A percentile compares a stretch with the other conserved stretches of the same genome.
These are phyloP conservation scores for Fusarium foetens DNA, from an alignment of 2,329 filamentous ascomycete species.

Conservation along the genomic window DNA sequence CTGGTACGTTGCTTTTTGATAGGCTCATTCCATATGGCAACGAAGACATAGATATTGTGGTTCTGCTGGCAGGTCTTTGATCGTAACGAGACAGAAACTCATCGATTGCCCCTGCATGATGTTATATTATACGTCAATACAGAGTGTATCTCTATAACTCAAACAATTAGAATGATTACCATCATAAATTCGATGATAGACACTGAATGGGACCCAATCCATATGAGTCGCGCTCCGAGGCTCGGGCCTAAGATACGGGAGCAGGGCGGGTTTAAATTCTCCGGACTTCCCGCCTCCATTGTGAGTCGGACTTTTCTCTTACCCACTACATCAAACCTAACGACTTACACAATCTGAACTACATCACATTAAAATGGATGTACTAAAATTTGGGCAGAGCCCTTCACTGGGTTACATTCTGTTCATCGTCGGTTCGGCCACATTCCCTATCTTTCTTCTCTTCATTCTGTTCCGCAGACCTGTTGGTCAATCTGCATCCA, in stretches of 20 bases:
- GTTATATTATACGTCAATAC: neutral
- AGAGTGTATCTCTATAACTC: neutral
- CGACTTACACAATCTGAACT: neutral
- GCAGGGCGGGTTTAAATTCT: conserved; percentile 1
- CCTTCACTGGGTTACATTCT: conserved; percentile 3
- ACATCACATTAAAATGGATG: conserved; percentile 1
- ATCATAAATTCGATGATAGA: neutral
- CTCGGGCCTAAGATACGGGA: neutral
- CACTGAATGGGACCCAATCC: neutral
- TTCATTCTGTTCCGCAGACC: conserved; percentile 8
- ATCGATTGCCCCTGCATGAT: neutral
- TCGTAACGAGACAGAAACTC: neutral
- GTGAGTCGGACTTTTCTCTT: neutral
- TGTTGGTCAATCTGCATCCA: neutral
- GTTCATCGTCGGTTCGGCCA: neutral
- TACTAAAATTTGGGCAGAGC: neutral
- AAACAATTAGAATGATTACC: neutral
- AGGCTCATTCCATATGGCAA: neutral
- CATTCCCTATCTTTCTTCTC: conserved; percentile 15
- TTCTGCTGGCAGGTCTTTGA: neutral
- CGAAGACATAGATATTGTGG: neutral
- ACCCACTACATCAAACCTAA: neutral
- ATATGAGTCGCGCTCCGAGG: neutral
- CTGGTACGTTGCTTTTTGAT: neutral
- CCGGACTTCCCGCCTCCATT: conserved; percentile 2